Conservation (phyloP, 2,329 filamentous ascomycete species). For the Fusarium irregulare region DNA sequence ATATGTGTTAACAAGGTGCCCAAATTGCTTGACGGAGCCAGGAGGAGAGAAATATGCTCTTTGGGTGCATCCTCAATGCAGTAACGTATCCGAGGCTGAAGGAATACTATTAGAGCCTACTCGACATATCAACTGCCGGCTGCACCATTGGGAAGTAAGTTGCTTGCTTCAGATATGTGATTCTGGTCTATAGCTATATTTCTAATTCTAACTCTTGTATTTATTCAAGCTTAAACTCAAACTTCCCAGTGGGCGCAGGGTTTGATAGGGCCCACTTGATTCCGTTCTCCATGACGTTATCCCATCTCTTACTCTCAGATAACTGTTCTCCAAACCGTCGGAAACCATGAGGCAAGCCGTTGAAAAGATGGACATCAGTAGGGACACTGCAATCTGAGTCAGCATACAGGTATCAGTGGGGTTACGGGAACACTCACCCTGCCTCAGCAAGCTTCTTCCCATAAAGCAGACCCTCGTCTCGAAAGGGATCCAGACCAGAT, state of each 20-base stretch:
- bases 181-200: too few species aligned
- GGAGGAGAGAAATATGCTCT: too few species aligned
- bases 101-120: too few species aligned
- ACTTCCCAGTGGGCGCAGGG: constrained; percentile 48
- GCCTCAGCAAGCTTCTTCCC: constrained; percentile 57
- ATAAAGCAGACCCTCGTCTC: constrained; percentile 62
- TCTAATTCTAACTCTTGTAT: neutral
- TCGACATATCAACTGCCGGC: too few species aligned
- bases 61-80: too few species aligned
- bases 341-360: constrained; percentile 65
- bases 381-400: constrained; percentile 53
- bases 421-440: constrained; percentile 13
- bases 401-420: neutral
- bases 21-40: too few species aligned
- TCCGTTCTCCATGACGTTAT: constrained; percentile 56
- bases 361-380: constrained; percentile 61
- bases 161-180: too few species aligned
- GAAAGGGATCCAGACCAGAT: constrained; percentile 59
- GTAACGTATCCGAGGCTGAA: too few species aligned
- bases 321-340: constrained; percentile 54
- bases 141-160: too few species aligned
- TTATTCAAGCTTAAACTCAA: constrained; percentile 30
- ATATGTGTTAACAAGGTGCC: too few species aligned
- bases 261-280: constrained; percentile 56
- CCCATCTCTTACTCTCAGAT: constrained; percentile 54